These are phyloP conservation scores for Sporothrix pseudoabietina DNA, from an alignment of 2,329 filamentous ascomycete species.

Conservation along the genomic window DNA sequence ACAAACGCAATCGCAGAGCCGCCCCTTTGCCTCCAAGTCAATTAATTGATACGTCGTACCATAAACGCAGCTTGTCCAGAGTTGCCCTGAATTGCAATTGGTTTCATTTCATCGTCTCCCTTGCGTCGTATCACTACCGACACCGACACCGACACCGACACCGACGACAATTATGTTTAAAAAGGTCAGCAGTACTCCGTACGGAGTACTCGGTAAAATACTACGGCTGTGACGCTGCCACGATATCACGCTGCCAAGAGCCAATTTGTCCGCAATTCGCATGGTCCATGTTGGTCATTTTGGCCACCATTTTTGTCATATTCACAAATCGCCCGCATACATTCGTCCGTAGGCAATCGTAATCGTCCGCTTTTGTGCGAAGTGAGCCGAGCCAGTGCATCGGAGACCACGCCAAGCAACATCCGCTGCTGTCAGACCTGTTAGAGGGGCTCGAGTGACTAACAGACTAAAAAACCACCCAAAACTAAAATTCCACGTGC, in stretches of 20 bases:
- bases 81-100: neutral
- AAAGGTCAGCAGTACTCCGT: neutral
- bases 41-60: neutral
- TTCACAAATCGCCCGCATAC: neutral
- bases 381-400: neutral
- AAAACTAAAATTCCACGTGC: conserved; percentile 25
- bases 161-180: neutral
- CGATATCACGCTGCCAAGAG: neutral
- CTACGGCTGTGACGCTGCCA: neutral
- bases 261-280: neutral
- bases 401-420: neutral
- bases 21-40: neutral
- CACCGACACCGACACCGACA: neutral
- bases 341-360: neutral
- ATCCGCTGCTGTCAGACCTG: neutral
- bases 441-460: neutral
- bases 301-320: neutral
- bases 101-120: neutral
- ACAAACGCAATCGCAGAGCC: neutral
- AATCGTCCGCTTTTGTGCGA: too few species aligned
- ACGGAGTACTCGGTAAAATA: neutral
- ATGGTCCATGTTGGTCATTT: neutral
- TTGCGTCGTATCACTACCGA: neutral
- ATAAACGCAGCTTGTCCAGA: neutral
- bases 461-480: neutral